A percentile compares a stretch with the other conserved stretches of the same genome.
Evolutionary conservation across 192 early-diverging fungal genomes (phyloP).

Genomic region (Coemansia sp.): DNA sequence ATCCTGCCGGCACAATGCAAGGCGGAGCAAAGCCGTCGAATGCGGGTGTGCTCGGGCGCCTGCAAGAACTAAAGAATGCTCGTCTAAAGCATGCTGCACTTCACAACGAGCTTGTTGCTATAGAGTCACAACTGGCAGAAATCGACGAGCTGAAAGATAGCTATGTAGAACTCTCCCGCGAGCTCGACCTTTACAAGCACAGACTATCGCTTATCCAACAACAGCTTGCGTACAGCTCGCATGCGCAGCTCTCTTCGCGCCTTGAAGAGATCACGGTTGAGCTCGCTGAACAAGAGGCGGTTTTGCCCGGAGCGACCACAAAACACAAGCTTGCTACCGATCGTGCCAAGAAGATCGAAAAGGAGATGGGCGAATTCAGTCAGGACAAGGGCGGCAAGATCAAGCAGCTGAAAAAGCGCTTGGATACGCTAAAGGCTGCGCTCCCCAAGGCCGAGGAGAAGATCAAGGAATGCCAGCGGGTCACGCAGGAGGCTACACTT

Average conservation of each 20-base stretch:
- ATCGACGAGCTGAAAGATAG: slow-evolving; percentile 60
- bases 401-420: slow-evolving; percentile 76
- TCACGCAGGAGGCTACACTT: slow-evolving; percentile 42
- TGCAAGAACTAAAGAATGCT: slow-evolving; percentile 75
- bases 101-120: slow-evolving; percentile 51
- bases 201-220: slow-evolving; percentile 76
- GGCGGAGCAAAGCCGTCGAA: slow-evolving; percentile 85
- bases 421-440: slow-evolving; percentile 65
- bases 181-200: slow-evolving; percentile 76
- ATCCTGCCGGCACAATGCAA: slow-evolving; percentile 90
- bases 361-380: slow-evolving; percentile 90
- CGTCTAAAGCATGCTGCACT: slow-evolving; percentile 57
- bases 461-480: slow-evolving; percentile 48
- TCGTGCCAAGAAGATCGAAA: slow-evolving; percentile 67
- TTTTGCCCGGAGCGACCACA: slow-evolving; percentile 58
- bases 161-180: slow-evolving; percentile 64
- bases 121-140: slow-evolving; percentile 61
- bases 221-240: slow-evolving; percentile 74
- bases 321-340: slow-evolving; percentile 56
- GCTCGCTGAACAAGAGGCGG: slow-evolving; percentile 59
- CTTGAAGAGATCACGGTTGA: slow-evolving; percentile 40
- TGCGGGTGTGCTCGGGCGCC: slow-evolving; percentile 69
- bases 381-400: slow-evolving; percentile 88
- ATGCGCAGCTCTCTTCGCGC: slow-evolving; percentile 64
- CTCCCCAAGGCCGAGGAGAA: slow-evolving; percentile 58